Percentiles rank a stretch among this genome's conserved stretches.
Conservation (phyloP, 768 basidiomycete species). For the Trametes cingulata region DNA sequence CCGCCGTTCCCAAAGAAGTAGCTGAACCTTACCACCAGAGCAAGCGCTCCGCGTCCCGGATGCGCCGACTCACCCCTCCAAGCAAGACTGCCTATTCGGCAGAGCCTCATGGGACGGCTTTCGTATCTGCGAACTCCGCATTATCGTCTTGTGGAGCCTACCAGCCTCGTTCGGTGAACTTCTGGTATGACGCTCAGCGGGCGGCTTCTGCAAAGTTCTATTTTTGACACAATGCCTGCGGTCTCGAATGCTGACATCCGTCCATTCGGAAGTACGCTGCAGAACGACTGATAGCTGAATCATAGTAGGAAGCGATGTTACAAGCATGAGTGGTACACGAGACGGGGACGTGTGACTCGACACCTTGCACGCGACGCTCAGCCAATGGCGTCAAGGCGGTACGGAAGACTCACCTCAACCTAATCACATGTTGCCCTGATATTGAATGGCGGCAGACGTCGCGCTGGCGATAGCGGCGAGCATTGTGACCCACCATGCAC, state of each 20-base stretch:
- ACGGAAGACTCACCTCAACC: neutral
- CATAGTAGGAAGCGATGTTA: slow-evolving; percentile 3
- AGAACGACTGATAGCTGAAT: neutral
- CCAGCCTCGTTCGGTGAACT: too few relatives aligned
- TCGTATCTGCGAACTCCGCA: too few relatives aligned
- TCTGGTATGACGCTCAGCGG: too few relatives aligned
- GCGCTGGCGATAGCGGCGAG: slow-evolving; percentile 60
- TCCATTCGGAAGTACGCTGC: neutral
- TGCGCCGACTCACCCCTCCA: neutral
- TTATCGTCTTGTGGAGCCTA: too few relatives aligned
- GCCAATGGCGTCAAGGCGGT: neutral
- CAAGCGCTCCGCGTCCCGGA: neutral
- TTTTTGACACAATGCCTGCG: neutral
- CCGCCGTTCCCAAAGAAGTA: neutral
- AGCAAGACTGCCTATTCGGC: neutral
- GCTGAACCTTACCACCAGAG: neutral
- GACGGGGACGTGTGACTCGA: neutral
- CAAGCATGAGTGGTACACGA: neutral
- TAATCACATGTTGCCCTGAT: neutral
- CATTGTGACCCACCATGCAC: slow-evolving; percentile 85
- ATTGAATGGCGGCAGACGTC: slow-evolving; percentile 33
- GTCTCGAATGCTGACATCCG: neutral
- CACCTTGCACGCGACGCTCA: neutral
- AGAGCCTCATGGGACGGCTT: too few relatives aligned
- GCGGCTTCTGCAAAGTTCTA: neutral